These are phyloP conservation scores for Pedinophyceae sp. DNA, from an alignment of 139 green algal species.

Conservation along the genomic window DNA sequence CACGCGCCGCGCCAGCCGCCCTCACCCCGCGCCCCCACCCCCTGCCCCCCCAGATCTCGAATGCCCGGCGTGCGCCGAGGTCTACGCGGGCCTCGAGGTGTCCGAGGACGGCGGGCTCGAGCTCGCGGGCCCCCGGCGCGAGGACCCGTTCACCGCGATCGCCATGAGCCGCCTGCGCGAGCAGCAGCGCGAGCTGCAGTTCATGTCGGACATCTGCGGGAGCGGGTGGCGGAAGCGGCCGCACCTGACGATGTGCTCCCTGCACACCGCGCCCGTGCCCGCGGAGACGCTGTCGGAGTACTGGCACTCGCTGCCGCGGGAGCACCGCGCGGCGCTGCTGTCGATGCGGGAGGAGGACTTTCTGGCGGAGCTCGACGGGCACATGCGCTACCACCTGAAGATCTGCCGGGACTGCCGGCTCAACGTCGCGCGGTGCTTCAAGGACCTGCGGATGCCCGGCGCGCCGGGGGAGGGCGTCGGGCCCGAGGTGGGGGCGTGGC, in stretches of 20 bases:
- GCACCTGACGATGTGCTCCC: conserved; percentile 9
- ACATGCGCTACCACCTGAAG: conserved; percentile 5
- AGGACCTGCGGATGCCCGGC: background rate
- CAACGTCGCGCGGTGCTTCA: conserved; percentile 10
- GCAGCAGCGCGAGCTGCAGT: conserved; percentile 15
- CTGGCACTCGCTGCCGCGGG: conserved; percentile 14
- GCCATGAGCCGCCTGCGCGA: conserved; percentile 7
- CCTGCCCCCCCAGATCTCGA: too few species aligned
- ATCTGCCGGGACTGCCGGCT: conserved; percentile 20
- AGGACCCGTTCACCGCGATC: conserved; percentile 11
- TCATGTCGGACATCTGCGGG: conserved; percentile 18
- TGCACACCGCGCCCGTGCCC: conserved; percentile 14
- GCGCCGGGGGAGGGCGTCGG: background rate
- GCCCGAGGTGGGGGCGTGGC: conserved; percentile 6
- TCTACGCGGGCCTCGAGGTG: conserved; percentile 2
- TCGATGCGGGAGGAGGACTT: conserved; percentile 18
- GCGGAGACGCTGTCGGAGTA: conserved; percentile 10
- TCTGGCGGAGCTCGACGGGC: conserved; percentile 16
- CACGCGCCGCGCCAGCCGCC: too few species aligned
- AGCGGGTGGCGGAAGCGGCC: conserved; percentile 7
- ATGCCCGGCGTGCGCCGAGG: background rate
- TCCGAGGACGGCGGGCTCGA: conserved; percentile 8
- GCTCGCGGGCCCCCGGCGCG: background rate
- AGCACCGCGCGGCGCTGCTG: conserved; percentile 16
- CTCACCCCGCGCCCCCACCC: too few species aligned